Percentiles rank a stretch among this genome's conserved stretches.
phyloP scores from a whole-genome alignment of 176 grass and related monocot species.

The Oryza meridionalis region DNA sequence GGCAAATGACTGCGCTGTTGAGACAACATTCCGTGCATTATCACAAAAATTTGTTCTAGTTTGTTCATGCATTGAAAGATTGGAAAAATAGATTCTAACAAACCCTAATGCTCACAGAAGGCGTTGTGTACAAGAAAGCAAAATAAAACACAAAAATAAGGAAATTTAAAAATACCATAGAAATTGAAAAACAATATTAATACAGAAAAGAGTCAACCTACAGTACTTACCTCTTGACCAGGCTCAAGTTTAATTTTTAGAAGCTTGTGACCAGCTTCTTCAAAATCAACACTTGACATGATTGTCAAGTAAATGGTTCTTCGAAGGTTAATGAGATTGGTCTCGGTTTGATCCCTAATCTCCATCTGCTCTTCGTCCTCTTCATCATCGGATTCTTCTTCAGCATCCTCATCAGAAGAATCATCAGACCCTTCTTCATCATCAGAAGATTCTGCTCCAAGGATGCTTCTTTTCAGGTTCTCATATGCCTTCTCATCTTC shows the following conservation, averaged over 20 bases:
- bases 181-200: too few species aligned
- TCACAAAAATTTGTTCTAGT: background rate
- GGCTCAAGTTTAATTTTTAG: slow-evolving; percentile 97
- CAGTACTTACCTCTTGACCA: slow-evolving; percentile 85
- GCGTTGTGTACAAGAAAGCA: too few species aligned
- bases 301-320: slow-evolving; percentile 98
- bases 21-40: background rate
- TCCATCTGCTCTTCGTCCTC: slow-evolving; percentile 89
- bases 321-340: slow-evolving; percentile 86
- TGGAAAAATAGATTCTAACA: background rate
- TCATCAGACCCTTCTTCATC: slow-evolving; percentile 80
- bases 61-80: background rate
- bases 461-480: slow-evolving; percentile 77
- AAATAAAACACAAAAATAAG: too few species aligned
- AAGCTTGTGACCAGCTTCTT: slow-evolving; percentile 98
- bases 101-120: too few species aligned
- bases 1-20: background rate
- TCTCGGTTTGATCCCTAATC: slow-evolving; percentile 91
- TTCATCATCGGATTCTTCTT: slow-evolving; percentile 80
- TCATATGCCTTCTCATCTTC: slow-evolving; percentile 97
- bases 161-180: too few species aligned
- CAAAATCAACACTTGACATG: slow-evolving; percentile 99
- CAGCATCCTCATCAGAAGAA: slow-evolving; percentile 65
- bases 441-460: slow-evolving; percentile 78
- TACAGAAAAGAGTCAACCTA: background rate